Evolutionary conservation across 345 rosid genomes (phyloP).

Genomic region (Aegle marmelos): DNA sequence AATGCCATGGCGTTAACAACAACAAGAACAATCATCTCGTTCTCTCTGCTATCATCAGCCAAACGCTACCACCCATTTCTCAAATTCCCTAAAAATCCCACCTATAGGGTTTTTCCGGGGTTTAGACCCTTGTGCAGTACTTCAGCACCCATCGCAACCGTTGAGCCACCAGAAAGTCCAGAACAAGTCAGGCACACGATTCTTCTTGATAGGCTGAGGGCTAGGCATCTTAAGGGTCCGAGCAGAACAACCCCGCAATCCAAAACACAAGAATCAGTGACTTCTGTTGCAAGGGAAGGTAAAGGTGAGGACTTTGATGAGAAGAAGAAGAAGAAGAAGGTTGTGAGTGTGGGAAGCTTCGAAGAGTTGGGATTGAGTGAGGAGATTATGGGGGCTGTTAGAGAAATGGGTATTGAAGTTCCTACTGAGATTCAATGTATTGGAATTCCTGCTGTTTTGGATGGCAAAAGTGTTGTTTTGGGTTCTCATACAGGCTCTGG

Average conservation of each 20-base stretch:
- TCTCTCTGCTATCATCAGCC: constrained; percentile 44
- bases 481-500: constrained; percentile 98
- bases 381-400: constrained; percentile 79
- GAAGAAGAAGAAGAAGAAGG: constrained; percentile 42
- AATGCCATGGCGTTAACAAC: constrained; percentile 50
- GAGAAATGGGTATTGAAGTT: constrained; percentile 69
- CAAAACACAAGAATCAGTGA: constrained; percentile 25
- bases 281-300: constrained; percentile 20
- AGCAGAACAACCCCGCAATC: constrained; percentile 31
- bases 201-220: constrained; percentile 76
- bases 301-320: constrained; percentile 13
- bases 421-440: constrained; percentile 96
- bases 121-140: constrained; percentile 45
- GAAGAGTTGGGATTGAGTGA: constrained; percentile 76
- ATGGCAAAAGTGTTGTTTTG: constrained; percentile 75
- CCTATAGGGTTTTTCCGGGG: constrained; percentile 45
- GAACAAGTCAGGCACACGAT: constrained; percentile 62
- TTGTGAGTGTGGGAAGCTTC: constrained; percentile 49
- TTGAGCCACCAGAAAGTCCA: constrained; percentile 32
- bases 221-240: constrained; percentile 61
- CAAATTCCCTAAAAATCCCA: constrained; percentile 36
- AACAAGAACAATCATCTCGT: constrained; percentile 43
- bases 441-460: constrained; percentile 83
- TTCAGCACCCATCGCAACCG: constrained; percentile 23
- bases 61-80: constrained; percentile 33